Evolutionary conservation across 108 stramenopile species (phyloP).

Genomic region (Fistulifera pelliculosa): DNA sequence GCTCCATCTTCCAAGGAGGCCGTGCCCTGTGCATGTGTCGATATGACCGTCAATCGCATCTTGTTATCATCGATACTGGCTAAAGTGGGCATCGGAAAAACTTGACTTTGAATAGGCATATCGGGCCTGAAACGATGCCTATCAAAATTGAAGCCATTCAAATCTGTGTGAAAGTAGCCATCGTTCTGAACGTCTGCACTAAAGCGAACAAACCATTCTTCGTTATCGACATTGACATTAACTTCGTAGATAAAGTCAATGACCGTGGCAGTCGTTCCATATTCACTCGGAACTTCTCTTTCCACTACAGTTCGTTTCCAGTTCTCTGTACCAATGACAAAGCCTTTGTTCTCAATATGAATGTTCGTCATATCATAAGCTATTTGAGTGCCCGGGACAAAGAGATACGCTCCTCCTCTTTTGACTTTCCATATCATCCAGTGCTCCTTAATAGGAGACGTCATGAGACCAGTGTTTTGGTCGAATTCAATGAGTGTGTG

Average conservation of each 20-base stretch:
- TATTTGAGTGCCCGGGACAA: constrained; percentile 33
- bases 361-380: constrained; percentile 12
- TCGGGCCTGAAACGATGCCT: constrained; percentile 44
- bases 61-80: constrained; percentile 46
- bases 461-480: constrained; percentile 36
- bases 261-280: constrained; percentile 17
- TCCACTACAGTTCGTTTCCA: constrained; percentile 51
- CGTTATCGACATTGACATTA: constrained; percentile 30
- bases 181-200: constrained; percentile 26
- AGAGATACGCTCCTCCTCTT: constrained; percentile 53
- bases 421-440: constrained; percentile 58
- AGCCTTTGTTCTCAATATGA: constrained; percentile 26
- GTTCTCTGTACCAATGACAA: constrained; percentile 24
- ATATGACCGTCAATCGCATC: constrained; percentile 37
- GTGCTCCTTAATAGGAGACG: constrained; percentile 34
- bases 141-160: constrained; percentile 61
- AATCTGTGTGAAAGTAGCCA: constrained; percentile 55
- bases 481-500: constrained; percentile 26
- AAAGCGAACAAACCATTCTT: constrained; percentile 63
- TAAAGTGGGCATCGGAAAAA: constrained; percentile 57
- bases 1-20: constrained; percentile 38
- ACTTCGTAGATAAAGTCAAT: constrained; percentile 56
- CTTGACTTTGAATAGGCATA: constrained; percentile 55
- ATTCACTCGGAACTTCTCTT: constrained; percentile 5
- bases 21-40: constrained; percentile 56